Percentiles rank a stretch among this genome's conserved stretches.
phyloP scores from a whole-genome alignment of 495 filamentous ascomycete species.

The Collariella sp. region DNA sequence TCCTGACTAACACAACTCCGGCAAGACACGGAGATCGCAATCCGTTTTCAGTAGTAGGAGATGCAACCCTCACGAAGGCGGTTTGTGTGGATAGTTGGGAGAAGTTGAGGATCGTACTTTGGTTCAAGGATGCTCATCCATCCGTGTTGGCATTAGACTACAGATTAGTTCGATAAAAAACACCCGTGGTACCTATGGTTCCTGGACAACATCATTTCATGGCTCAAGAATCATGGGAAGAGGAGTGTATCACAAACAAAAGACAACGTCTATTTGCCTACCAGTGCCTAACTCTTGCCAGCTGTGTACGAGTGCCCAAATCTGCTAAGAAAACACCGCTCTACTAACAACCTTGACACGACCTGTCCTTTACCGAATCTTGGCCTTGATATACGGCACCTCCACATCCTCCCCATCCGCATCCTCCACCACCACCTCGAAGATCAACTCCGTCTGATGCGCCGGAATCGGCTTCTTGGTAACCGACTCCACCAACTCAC shows the following conservation, averaged over 20 bases:
- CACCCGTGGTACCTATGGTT: too few relatives aligned
- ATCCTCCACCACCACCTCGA: slow-evolving; percentile 93
- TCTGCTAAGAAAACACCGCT: neutral
- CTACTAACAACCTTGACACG: neutral
- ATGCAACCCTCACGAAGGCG: too few relatives aligned
- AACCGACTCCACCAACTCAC: slow-evolving; percentile 76
- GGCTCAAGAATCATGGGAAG: too few relatives aligned
- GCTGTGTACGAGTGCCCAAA: neutral
- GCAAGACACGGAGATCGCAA: neutral
- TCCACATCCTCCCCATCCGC: slow-evolving; percentile 88
- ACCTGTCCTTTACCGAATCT: slow-evolving; percentile 34
- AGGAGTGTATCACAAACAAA: neutral
- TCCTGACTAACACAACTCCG: neutral
- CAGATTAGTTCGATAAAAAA: too few relatives aligned
- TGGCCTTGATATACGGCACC: slow-evolving; percentile 93
- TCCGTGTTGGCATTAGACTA: too few relatives aligned
- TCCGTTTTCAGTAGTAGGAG: too few relatives aligned
- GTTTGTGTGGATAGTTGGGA: too few relatives aligned
- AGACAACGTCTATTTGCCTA: slow-evolving; percentile 2
- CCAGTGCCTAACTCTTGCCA: neutral
- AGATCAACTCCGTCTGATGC: slow-evolving; percentile 92
- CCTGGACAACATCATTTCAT: too few relatives aligned
- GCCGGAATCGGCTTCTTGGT: slow-evolving; percentile 85
- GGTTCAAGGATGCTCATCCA: too few relatives aligned
- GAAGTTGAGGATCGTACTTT: too few relatives aligned